These are phyloP conservation scores for Globisporangium recalcitrans DNA, from an alignment of 352 stramenopile genomes.

Conservation along the genomic window DNA sequence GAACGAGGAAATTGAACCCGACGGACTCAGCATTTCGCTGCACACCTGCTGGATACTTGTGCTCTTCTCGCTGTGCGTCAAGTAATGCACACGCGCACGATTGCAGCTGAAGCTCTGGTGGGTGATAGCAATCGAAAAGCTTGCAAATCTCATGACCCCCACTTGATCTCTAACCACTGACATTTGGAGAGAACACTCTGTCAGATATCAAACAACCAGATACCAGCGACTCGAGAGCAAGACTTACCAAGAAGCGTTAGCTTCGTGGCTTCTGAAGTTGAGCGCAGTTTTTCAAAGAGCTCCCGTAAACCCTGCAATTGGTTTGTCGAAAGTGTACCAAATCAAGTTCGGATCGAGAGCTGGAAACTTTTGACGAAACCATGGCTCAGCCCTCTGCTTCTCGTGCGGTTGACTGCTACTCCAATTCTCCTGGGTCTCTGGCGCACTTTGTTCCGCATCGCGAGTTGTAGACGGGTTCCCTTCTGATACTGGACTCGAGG, in stretches of 20 bases:
- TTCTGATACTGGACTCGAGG: not conserved
- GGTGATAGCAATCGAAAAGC: not conserved
- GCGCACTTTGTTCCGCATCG: not conserved
- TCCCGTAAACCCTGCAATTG: slow-evolving; percentile 35
- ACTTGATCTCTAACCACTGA: not conserved
- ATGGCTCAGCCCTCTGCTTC: slow-evolving; percentile 8
- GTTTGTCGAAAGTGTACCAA: slow-evolving; percentile 44
- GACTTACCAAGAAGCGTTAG: not conserved
- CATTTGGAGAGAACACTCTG: not conserved
- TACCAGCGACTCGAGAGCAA: not conserved
- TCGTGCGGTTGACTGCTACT: not conserved
- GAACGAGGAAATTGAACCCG: slow-evolving; percentile 25
- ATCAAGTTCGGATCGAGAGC: slow-evolving; percentile 19
- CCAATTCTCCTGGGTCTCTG: not conserved
- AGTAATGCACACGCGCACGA: not conserved
- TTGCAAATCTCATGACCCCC: not conserved
- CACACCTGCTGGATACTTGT: not conserved
- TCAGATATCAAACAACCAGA: not conserved
- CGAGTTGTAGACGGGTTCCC: not conserved
- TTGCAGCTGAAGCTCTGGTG: not conserved
- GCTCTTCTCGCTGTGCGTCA: not conserved
- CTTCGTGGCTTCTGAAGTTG: not conserved
- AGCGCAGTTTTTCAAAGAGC: slow-evolving; percentile 8
- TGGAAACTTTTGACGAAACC: slow-evolving; percentile 7
- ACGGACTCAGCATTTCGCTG: slow-evolving; percentile 1